Evolutionary conservation across 1,139 yeast genomes (phyloP), one percentile per base, ranked within the genome.

Genomic region (Oligophagozyma castellii): DNA sequence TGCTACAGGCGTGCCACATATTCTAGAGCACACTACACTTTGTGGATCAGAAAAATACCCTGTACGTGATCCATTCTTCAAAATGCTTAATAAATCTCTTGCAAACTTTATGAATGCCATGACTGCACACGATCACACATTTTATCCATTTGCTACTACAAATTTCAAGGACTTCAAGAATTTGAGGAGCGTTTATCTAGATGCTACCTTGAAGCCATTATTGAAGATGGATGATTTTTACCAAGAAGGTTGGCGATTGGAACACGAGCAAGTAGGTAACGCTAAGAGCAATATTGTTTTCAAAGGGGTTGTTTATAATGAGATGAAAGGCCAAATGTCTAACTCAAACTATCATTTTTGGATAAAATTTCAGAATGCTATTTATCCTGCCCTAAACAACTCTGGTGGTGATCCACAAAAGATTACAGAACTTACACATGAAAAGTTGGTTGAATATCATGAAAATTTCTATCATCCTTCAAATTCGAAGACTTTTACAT

Each of bases 171-270:
- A 89, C 52, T 89, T 70, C 52, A 67, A 67, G 22, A 92, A 89
- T 46, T 63, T 89, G 48, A 76, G 86, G 70, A 78, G 74, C 37
- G 93, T 89, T 5, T 89, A 92, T 50, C 62, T 86, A 30, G 93
- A 89, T 37, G 76, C 95, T 3, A 89, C 86, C 1, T 68, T 84
- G 36, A 75, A 73, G 42, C 98, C 99, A 4, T 54, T 81, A 29
- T 59, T 89, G 36, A 65, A 79, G 19, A 67, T 70, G 38, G 75
- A 76, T 31, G 98, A 92, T 54, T 89, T 89, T 48, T 65, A 68
- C 40, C 98, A 92, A 58, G 99, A 89, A 58, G 99, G 99, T 22
- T 89, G 99, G 99, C 70, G 99, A 51, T 59, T 92, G 26, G 99
- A 89, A 52, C 73, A 81, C 42, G 70, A 70, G 32, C 65, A 63